These are phyloP conservation scores for Daedaleopsis nitida DNA, from an alignment of 768 basidiomycete genomes.

Conservation along the genomic window DNA sequence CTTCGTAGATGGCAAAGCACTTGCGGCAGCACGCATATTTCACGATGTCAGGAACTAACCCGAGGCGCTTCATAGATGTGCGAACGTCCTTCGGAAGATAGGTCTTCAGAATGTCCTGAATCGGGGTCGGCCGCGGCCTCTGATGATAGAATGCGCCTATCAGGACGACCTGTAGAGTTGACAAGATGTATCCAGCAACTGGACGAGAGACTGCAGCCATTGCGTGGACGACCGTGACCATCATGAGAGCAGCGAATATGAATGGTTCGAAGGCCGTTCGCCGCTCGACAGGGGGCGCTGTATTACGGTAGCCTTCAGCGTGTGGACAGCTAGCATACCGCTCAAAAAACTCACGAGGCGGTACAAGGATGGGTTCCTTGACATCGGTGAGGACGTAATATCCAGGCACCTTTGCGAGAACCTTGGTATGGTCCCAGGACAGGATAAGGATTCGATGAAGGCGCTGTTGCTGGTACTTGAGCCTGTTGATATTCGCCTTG, in stretches of 20 bases:
- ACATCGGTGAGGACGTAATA: background rate
- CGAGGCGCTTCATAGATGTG: background rate
- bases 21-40: conserved; percentile 7
- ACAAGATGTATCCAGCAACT: background rate
- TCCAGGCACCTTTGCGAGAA: background rate
- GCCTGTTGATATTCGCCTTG: background rate
- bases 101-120: background rate
- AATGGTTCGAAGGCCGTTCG: conserved; percentile 1
- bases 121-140: background rate
- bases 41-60: conserved; percentile 4
- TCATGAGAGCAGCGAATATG: conserved; percentile 2
- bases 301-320: too few species aligned
- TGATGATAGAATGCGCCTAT: background rate
- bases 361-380: background rate
- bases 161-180: background rate
- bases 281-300: background rate
- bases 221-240: conserved; percentile 1
- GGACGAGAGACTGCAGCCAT: conserved; percentile 3
- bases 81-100: conserved; percentile 11
- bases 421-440: background rate
- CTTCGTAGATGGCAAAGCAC: conserved; percentile 14
- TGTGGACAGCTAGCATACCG: too few species aligned
- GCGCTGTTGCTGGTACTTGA: background rate
- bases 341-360: background rate
- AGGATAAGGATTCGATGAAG: background rate